phyloP scores from a whole-genome alignment of 495 filamentous ascomycete species.

The Neurospora sp. region DNA sequence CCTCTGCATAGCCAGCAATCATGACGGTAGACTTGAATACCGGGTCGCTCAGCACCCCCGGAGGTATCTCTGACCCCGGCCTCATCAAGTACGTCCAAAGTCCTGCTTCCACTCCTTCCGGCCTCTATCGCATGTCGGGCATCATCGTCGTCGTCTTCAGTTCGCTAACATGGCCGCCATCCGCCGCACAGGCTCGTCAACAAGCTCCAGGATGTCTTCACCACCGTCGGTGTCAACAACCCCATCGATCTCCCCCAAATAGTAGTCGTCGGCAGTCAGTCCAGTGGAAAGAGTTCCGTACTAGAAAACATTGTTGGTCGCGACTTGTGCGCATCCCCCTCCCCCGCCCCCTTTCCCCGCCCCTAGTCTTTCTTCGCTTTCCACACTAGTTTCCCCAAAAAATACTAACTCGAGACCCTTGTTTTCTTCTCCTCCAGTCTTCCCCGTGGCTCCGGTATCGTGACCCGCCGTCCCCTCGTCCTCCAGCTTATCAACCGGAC shows the following conservation, averaged over 20 bases:
- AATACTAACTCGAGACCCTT: slow-evolving; percentile 4
- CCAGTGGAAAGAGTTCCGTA: slow-evolving; percentile 99
- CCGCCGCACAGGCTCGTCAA: slow-evolving; percentile 69
- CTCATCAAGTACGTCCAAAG: slow-evolving; percentile 42
- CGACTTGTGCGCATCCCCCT: slow-evolving; percentile 69
- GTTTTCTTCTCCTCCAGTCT: slow-evolving; percentile 45
- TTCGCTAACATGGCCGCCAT: slow-evolving; percentile 17
- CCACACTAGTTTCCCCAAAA: not conserved
- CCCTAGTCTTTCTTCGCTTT: slow-evolving; percentile 1
- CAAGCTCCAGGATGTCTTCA: slow-evolving; percentile 98
- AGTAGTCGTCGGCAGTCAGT: slow-evolving; percentile 96
- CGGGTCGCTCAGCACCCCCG: slow-evolving; percentile 28
- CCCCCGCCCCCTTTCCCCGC: slow-evolving; percentile 3
- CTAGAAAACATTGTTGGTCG: slow-evolving; percentile 98
- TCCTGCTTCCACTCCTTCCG: not conserved
- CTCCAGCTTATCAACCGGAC: slow-evolving; percentile 93
- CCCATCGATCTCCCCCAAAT: slow-evolving; percentile 99
- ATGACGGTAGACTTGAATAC: slow-evolving; percentile 21
- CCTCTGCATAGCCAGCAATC: slow-evolving; percentile 5
- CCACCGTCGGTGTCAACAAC: slow-evolving; percentile 96
- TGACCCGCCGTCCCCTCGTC: slow-evolving; percentile 90
- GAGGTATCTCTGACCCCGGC: slow-evolving; percentile 49
- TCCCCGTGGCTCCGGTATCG: slow-evolving; percentile 95
- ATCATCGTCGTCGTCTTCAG: slow-evolving; percentile 5
- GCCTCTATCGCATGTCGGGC: slow-evolving; percentile 7